Base-by-base conservation (phyloP, 768 basidiomycete species). In the Collybia sordida region DNA sequence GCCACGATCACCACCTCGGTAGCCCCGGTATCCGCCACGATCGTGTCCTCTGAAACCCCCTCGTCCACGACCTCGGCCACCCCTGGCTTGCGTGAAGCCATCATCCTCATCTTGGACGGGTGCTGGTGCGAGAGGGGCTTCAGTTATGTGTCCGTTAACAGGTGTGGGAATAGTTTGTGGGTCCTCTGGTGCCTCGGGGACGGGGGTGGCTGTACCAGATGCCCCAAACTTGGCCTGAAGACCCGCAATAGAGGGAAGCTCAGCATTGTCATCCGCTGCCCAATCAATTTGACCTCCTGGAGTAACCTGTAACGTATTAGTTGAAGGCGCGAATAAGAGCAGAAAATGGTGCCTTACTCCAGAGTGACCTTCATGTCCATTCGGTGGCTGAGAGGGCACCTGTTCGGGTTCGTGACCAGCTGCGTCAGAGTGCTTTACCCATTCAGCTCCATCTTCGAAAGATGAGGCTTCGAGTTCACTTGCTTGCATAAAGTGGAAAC, bases 251-350 rank as follows among this genome's bases (percentile, higher is more conserved):
- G 88, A 74, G n/a, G 91, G 90, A 14, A 93, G 79, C 4, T 80
- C 88, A 15, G 75, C 80, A 54, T 86, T 86, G n/a, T 90, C 87
- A 49, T 90, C 88, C 36, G 82, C 83, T 14, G 90, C 88, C 90
- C 91, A 93, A 65, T 93, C 86, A 49, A 93, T 75, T 22, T 80
- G 69, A n/a, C 57, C 63, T 54, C 48, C 53, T 42, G 56, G 50
- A 43, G 49, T 57, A 45, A 49, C 49, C 56, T 61, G 51, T 37
- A 34, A 35, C 1, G 27, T 12, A 21, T 18, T 19, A 18, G n/a
- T 27, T 21, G 2, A 40, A 36, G 52, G 14, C 54, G 44, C 5
- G 18, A 19, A 28, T 11, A 4, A 42, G 4, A 9, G 15, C 1
- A 1, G 35, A 14, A n/a, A 4, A 37, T 42, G 9, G 9, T 41